A percentile compares a stretch with the other conserved stretches of the same genome.
Conservation (phyloP, 2,329 filamentous ascomycete genomes). For the Torrubiella hemipterigena region DNA sequence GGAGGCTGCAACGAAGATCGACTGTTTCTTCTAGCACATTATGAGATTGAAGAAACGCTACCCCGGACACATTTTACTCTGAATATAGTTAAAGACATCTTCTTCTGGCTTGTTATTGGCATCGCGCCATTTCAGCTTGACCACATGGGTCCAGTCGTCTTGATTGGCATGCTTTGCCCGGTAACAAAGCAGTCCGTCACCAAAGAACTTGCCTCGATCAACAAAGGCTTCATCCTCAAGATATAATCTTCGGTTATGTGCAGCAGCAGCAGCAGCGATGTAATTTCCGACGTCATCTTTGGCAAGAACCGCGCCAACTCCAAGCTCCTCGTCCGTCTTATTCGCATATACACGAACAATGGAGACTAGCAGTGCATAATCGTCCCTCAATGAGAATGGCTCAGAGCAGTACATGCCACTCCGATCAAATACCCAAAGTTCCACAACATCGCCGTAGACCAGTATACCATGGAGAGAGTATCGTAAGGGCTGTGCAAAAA, state of each 20-base stretch:
- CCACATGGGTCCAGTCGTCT: background rate
- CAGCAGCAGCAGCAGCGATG: too few relatives aligned
- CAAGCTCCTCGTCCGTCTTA: background rate
- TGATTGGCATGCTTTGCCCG: background rate
- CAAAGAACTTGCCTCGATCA: background rate
- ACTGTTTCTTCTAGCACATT: background rate
- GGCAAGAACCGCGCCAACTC: background rate
- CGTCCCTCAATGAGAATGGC: background rate
- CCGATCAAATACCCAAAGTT: constrained; percentile 1
- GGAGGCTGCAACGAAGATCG: background rate
- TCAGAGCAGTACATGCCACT: background rate
- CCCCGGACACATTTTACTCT: background rate
- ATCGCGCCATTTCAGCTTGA: constrained; percentile 1
- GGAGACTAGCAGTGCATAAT: background rate
- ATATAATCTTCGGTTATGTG: background rate
- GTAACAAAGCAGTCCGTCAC: background rate
- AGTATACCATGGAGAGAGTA: background rate
- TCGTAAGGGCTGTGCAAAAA: background rate
- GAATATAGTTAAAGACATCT: background rate
- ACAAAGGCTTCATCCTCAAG: background rate
- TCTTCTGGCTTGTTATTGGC: background rate
- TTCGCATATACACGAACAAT: background rate
- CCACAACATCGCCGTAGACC: background rate
- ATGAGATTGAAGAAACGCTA: background rate
- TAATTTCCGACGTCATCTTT: background rate